Conservation (phyloP, 306 rosid genomes). For the Coriaria nepalensis region DNA sequence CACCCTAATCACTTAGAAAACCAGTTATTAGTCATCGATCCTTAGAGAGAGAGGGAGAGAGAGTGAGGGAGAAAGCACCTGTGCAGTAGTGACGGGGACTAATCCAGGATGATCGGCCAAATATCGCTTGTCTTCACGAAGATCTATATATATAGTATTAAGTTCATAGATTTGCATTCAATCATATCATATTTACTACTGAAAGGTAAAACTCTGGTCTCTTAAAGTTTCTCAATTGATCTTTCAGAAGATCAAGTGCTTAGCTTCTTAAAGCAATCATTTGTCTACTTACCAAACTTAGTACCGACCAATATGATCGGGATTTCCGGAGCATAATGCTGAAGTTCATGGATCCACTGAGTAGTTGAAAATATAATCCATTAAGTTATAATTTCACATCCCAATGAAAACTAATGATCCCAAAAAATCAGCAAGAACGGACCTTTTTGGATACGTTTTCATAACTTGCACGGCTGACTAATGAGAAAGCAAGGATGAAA, state of each 20-base stretch:
- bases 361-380: conserved; percentile 7
- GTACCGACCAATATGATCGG: conserved; percentile 78
- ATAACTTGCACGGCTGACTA: conserved; percentile 78
- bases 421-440: not conserved
- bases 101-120: conserved; percentile 81
- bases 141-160: conserved; percentile 42
- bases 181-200: too few species aligned
- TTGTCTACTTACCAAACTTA: conserved; percentile 40
- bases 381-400: not conserved
- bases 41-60: not conserved
- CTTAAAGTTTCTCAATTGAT: too few species aligned
- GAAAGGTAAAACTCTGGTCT: too few species aligned
- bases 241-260: too few species aligned
- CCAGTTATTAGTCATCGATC: not conserved
- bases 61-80: conserved; percentile 32
- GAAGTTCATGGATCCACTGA: conserved; percentile 92
- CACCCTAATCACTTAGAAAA: conserved; percentile 47
- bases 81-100: conserved; percentile 70
- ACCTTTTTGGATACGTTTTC: conserved; percentile 82
- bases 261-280: too few species aligned
- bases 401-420: not conserved
- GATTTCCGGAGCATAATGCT: conserved; percentile 73
- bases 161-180: not conserved
- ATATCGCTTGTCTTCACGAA: conserved; percentile 79
- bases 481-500: conserved; percentile 72